Conservation (phyloP, 2,329 filamentous ascomycete genomes). For the Penicillium occitanis region DNA sequence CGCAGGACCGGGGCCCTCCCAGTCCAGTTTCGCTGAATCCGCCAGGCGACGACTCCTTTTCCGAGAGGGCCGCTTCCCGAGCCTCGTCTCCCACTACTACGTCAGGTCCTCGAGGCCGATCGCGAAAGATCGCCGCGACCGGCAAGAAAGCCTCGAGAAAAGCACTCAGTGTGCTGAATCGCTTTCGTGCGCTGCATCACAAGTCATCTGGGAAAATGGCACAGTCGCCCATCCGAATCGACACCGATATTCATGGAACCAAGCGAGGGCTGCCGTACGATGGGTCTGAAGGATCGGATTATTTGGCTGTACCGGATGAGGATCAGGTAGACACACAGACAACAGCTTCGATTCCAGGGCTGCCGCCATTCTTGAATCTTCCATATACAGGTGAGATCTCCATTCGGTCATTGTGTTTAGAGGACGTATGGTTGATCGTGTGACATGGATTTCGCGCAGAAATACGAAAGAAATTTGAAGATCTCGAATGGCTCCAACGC, state of each 20-base stretch:
- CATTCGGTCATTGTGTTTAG: not conserved
- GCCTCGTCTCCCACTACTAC: constrained; percentile 34
- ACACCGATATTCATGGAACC: constrained; percentile 38
- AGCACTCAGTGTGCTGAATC: constrained; percentile 43
- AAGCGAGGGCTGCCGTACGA: constrained; percentile 40
- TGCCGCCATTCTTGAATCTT: constrained; percentile 43
- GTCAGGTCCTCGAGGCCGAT: constrained; percentile 31
- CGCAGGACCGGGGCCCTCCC: constrained; percentile 14
- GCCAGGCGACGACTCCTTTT: constrained; percentile 15
- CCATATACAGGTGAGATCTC: constrained; percentile 38
- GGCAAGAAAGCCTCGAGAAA: constrained; percentile 39
- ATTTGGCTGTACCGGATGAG: constrained; percentile 29
- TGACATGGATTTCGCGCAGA: constrained; percentile 43
- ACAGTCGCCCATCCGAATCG: constrained; percentile 42
- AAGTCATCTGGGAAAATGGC: constrained; percentile 43
- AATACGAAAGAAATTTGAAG: constrained; percentile 59
- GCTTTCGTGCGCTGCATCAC: constrained; percentile 42
- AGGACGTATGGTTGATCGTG: not conserved
- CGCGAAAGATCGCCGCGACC: constrained; percentile 33
- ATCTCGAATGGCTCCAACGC: constrained; percentile 62
- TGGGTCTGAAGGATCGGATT: constrained; percentile 36
- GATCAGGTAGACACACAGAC: not conserved
- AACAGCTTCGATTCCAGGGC: constrained; percentile 28
- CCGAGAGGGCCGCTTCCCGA: constrained; percentile 32
- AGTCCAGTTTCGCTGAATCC: constrained; percentile 15